phyloP scores from a whole-genome alignment of 768 basidiomycete genomes.

The Ramaria sp. region DNA sequence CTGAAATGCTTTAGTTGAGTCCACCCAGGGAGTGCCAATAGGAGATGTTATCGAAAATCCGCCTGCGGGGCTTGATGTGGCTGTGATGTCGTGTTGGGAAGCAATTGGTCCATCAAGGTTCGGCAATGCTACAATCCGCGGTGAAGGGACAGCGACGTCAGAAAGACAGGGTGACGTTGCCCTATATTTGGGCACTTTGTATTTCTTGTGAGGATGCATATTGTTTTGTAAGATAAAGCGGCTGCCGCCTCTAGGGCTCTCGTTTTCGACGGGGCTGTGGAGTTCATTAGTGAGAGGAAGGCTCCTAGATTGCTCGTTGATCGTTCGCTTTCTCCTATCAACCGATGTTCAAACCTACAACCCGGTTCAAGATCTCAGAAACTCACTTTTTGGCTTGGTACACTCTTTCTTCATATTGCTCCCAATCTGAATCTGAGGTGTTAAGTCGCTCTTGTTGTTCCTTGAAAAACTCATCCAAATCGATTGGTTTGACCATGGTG shows the following conservation, averaged over 20 bases:
- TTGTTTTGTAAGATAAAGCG: too few relatives aligned
- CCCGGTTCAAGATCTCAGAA: neutral
- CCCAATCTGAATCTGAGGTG: conserved; percentile 40
- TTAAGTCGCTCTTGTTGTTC: conserved; percentile 48
- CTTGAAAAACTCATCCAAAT: conserved; percentile 37
- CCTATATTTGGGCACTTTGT: too few relatives aligned
- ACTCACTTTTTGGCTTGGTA: conserved; percentile 6
- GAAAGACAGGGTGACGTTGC: too few relatives aligned
- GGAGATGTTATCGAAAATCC: too few relatives aligned
- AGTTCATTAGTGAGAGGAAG: neutral
- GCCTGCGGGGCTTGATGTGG: too few relatives aligned
- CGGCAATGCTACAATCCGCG: too few relatives aligned
- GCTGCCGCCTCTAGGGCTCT: too few relatives aligned
- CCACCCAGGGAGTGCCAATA: neutral
- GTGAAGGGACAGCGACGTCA: too few relatives aligned
- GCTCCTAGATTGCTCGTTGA: neutral
- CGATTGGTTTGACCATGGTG: conserved; percentile 11
- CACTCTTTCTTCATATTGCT: conserved; percentile 26
- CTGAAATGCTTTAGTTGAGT: neutral
- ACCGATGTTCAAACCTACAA: neutral
- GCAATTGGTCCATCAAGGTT: too few relatives aligned
- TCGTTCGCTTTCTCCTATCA: neutral
- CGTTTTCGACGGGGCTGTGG: neutral
- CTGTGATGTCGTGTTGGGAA: too few relatives aligned
- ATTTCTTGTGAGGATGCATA: too few relatives aligned